Base-by-base conservation (phyloP, 331 rosid genomes). In the Erythrophleum ivorense region DNA sequence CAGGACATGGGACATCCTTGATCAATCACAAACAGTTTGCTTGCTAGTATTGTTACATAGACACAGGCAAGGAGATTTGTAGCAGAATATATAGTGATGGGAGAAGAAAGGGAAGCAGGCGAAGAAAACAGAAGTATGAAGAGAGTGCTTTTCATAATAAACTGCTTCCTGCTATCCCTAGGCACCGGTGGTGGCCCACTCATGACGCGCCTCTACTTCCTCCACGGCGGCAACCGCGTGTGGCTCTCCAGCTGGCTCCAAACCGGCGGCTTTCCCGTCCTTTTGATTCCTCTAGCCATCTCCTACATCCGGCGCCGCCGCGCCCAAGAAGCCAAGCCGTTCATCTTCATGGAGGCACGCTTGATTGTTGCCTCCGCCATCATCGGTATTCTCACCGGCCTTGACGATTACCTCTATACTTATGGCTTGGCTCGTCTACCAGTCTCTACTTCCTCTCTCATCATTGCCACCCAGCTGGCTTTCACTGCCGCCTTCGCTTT, bases 401-500 rank as follows among this genome's bases (percentile, higher is more conserved):
- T 95, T 2, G 94, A 91, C 50, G 90, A 93, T 63, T 95, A 93
- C 79, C 82, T 95, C 53, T 95, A 93, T 67, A 88, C 94, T 3
- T 91, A 83, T 57, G 98, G 99, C 50, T 24, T 93, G 9, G 86
- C 89, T 2, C 92, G 91, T 9, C 94, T 95, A 4, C 98, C 99
- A 0, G 86, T 93, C 19, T 93, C 99, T 14, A 95, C 98, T 8
- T 69, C 84, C 1, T 29, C 98, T 1, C 75, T 95, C 9, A 87
- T 95, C 4, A 85, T 89, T 13, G 95, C 98, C 5, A 55, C 90
- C 5, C 98, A 95, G 64, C 91, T 95, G 36, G 94, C 68, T n/a
- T 95, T 95, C 97, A 95, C 96, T 0, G 98, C 98, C 24, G 49
- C 36, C 2, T 95, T 95, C 18, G 98, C 98, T 1, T 91, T 79